Evolutionary conservation across 495 filamentous ascomycete species (phyloP).

Genomic region (Penicillium silybi): DNA sequence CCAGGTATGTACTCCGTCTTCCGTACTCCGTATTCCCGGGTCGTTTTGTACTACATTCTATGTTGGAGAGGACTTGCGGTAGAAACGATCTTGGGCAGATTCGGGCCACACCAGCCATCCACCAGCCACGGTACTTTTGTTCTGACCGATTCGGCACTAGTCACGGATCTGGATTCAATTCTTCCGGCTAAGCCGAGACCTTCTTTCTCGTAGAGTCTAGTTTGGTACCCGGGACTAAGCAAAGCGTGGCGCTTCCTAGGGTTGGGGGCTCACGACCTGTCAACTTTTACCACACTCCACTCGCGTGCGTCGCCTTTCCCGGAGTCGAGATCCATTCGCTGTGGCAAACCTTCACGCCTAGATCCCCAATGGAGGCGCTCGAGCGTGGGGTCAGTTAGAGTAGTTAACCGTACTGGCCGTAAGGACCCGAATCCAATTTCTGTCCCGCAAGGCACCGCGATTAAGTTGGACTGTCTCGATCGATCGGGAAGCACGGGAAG

Average conservation of each 20-base stretch:
- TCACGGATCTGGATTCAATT: not conserved
- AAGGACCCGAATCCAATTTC: not conserved
- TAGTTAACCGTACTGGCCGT: not conserved
- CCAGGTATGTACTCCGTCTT: not conserved
- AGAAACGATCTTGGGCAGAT: not conserved
- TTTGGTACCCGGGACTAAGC: not conserved
- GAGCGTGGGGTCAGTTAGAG: not conserved
- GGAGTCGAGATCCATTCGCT: not conserved
- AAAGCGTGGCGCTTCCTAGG: not conserved
- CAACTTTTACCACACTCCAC: not conserved
- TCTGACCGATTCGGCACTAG: not conserved
- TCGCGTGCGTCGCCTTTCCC: not conserved
- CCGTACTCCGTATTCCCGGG: not conserved
- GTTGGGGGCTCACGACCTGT: slow-evolving; percentile 1
- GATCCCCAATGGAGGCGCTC: not conserved
- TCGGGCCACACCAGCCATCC: not conserved
- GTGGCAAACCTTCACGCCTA: not conserved
- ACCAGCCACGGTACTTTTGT: not conserved
- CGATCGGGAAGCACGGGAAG: slow-evolving; percentile 23
- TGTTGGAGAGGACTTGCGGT: too few species aligned
- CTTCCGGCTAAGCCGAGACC: not conserved
- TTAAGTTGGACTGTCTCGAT: slow-evolving; percentile 20
- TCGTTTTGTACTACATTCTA: not conserved
- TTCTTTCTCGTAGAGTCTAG: not conserved
- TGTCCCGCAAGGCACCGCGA: not conserved